A percentile compares a stretch with the other conserved stretches of the same genome.
Conservation (phyloP, 352 stramenopile genomes). For the Globisporangium mamillatum region DNA sequence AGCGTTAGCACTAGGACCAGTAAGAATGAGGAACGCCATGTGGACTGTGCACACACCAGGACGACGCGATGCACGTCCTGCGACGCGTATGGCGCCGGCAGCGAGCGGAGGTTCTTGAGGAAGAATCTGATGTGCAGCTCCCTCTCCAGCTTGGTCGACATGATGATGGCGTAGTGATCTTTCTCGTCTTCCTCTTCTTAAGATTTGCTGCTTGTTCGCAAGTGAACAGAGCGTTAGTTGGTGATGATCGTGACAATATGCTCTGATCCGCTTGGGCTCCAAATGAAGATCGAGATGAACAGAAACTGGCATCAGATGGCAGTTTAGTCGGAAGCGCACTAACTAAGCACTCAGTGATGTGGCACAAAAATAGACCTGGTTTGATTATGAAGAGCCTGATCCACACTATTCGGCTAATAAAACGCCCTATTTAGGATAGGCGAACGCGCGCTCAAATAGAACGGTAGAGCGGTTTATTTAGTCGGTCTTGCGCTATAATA, state of each 20-base stretch:
- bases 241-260: no score
- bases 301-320: not conserved
- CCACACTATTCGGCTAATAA: not conserved
- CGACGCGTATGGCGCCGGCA: slow-evolving; percentile 70
- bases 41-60: slow-evolving; percentile 31
- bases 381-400: not conserved
- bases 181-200: not conserved
- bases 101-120: slow-evolving; percentile 65
- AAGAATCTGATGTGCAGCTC: slow-evolving; percentile 83
- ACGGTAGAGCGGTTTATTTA: not conserved
- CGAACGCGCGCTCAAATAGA: not conserved
- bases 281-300: not conserved
- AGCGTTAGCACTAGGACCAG: not conserved
- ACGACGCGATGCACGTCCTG: slow-evolving; percentile 84
- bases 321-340: not conserved
- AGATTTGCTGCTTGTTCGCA: not conserved
- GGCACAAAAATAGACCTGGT: not conserved
- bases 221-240: not conserved
- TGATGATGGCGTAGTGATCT: not conserved
- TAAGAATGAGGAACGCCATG: not conserved
- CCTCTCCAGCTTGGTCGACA: slow-evolving; percentile 45
- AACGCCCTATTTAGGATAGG: not conserved
- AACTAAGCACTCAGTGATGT: not conserved
- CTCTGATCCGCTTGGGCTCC: not conserved
- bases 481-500: slow-evolving; percentile 8